These are phyloP conservation scores for Yamadazyma dendronema DNA, from an alignment of 1,139 yeast species.

Conservation along the genomic window DNA sequence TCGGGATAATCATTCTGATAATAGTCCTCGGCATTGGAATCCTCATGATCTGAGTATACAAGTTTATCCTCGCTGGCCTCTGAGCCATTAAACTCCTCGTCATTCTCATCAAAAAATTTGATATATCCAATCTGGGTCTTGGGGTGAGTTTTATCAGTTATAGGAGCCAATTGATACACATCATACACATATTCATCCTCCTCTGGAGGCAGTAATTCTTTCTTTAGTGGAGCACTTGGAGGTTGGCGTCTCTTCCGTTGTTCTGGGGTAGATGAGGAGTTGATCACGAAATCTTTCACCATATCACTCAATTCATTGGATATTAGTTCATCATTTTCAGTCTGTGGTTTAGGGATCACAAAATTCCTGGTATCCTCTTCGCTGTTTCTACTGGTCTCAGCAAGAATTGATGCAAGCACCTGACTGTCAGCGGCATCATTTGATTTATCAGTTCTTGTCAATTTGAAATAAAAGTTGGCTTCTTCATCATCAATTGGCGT, in stretches of 20 bases:
- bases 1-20: slow-evolving; percentile 95
- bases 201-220: slow-evolving; percentile 21
- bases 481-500: slow-evolving; percentile 16
- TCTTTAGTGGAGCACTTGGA: slow-evolving; percentile 4
- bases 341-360: slow-evolving; percentile 32
- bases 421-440: slow-evolving; percentile 8
- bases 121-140: slow-evolving; percentile 61
- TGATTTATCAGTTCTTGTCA: slow-evolving; percentile 60
- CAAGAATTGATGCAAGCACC: slow-evolving; percentile 11
- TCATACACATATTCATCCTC: slow-evolving; percentile 88
- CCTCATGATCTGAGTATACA: slow-evolving; percentile 39
- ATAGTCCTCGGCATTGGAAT: slow-evolving; percentile 74
- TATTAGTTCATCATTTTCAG: slow-evolving; percentile 41
- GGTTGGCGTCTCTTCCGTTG: slow-evolving; percentile 11
- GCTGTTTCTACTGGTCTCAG: slow-evolving; percentile 11
- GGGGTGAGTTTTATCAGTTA: slow-evolving; percentile 54
- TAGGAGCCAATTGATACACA: slow-evolving; percentile 55
- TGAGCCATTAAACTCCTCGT: slow-evolving; percentile 24
- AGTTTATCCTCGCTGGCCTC: slow-evolving; percentile 48
- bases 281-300: slow-evolving; percentile 55
- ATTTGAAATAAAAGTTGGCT: slow-evolving; percentile 46
- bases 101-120: slow-evolving; percentile 65
- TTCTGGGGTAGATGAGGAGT: slow-evolving; percentile 4
- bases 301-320: slow-evolving; percentile 67
- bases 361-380: slow-evolving; percentile 24